Percentiles rank a stretch among this genome's conserved stretches.
These are phyloP conservation scores for Lepidium aucheri DNA, from an alignment of 345 rosid genomes.

Conservation along the genomic window DNA sequence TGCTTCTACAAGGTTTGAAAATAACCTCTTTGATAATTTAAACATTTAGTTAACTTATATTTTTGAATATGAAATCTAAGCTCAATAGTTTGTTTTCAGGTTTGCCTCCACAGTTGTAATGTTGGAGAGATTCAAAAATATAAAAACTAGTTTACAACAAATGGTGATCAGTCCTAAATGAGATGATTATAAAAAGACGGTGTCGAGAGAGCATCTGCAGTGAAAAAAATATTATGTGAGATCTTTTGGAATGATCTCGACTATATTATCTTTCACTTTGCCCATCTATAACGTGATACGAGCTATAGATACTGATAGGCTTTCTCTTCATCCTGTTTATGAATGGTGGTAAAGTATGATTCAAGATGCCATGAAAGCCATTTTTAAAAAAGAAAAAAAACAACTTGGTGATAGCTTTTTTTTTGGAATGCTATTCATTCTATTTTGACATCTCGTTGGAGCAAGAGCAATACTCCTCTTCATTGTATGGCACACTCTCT, in stretches of 20 bases:
- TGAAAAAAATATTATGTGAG: neutral
- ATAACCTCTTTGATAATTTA: no score
- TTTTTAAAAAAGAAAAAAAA: neutral
- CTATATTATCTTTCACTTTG: neutral
- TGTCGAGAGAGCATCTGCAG: neutral
- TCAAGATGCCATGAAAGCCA: neutral
- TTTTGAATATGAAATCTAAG: neutral
- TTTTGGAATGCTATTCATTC: neutral
- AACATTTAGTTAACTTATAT: neutral
- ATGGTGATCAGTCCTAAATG: neutral
- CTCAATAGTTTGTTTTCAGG: neutral
- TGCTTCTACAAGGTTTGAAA: no score
- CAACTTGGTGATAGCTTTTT: neutral
- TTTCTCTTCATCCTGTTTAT: neutral
- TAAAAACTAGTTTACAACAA: neutral
- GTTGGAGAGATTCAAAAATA: neutral
- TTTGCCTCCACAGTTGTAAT: neutral
- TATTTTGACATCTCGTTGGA: neutral
- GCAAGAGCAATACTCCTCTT: neutral
- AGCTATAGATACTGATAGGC: neutral
- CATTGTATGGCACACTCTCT: neutral
- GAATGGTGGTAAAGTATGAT: slow-evolving; percentile 1
- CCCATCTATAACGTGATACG: neutral
- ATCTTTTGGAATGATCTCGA: neutral
- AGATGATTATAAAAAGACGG: neutral